phyloP scores from a whole-genome alignment of 2,329 filamentous ascomycete genomes.

The Trichoderma guizhouense region DNA sequence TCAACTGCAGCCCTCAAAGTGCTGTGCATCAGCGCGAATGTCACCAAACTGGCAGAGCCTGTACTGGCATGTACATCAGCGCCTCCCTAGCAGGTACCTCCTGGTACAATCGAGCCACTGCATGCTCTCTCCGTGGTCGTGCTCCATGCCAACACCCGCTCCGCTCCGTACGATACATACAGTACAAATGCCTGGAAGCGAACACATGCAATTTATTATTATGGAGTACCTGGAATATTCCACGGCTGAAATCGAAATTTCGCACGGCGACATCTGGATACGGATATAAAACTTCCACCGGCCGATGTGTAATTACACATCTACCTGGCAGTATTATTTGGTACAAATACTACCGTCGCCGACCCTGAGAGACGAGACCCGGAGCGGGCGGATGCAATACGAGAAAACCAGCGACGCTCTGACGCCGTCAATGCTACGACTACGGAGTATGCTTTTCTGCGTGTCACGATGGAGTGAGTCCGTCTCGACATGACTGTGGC shows the following conservation, averaged over 20 bases:
- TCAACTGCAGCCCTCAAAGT: background rate
- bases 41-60: background rate
- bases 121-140: background rate
- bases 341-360: background rate
- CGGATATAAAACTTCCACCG: background rate
- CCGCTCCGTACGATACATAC: background rate
- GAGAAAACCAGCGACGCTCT: conserved; percentile 5
- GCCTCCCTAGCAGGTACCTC: background rate
- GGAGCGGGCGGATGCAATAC: conserved; percentile 11
- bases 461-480: background rate
- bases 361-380: background rate
- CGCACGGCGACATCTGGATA: background rate
- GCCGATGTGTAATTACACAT: background rate
- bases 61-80: background rate
- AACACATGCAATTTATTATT: conserved; percentile 6
- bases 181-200: background rate
- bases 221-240: conserved; percentile 11
- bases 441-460: background rate
- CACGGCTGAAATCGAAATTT: conserved; percentile 2
- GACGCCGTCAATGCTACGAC: background rate
- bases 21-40: background rate
- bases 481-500: background rate
- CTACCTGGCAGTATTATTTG: background rate
- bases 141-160: background rate
- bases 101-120: background rate